Evolutionary conservation across 1,284 basidiomycete species (phyloP).

Genomic region (Trichosporon sp.): DNA sequence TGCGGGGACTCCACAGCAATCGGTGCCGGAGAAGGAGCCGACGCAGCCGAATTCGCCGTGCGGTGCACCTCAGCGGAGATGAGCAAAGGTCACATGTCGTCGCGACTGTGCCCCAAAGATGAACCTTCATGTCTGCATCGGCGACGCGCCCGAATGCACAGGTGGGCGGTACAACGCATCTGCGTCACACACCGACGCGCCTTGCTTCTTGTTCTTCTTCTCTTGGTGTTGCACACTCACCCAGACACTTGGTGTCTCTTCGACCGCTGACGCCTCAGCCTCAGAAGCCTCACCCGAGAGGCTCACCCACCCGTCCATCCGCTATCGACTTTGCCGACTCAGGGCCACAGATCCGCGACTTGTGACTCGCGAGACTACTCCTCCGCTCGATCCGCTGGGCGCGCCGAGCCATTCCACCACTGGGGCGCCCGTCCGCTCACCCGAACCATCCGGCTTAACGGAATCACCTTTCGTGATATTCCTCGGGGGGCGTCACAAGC

Average conservation of each 20-base stretch:
- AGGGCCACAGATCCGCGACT: not conserved
- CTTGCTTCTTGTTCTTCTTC: not conserved
- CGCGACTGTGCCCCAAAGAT: not conserved
- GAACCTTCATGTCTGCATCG: slow-evolving; percentile 10
- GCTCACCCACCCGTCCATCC: not conserved
- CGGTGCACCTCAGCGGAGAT: not conserved
- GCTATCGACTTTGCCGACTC: slow-evolving; percentile 17
- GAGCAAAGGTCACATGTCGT: not conserved
- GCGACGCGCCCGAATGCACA: not conserved
- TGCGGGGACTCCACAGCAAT: too few species aligned
- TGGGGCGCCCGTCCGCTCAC: not conserved
- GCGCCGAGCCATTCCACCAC: slow-evolving; percentile 14
- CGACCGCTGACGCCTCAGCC: not conserved
- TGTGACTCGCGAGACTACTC: not conserved
- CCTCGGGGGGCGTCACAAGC: too few species aligned
- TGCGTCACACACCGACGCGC: not conserved
- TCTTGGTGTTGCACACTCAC: not conserved
- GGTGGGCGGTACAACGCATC: not conserved
- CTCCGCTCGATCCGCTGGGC: not conserved
- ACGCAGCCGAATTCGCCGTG: slow-evolving; percentile 6
- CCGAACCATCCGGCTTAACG: slow-evolving; percentile 10
- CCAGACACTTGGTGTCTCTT: not conserved
- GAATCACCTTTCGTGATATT: not conserved
- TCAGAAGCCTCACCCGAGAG: slow-evolving; percentile 10
- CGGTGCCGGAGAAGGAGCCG: slow-evolving; percentile 5